Base-by-base conservation (phyloP, 805 yeast species). In the Candida glaebosa region DNA sequence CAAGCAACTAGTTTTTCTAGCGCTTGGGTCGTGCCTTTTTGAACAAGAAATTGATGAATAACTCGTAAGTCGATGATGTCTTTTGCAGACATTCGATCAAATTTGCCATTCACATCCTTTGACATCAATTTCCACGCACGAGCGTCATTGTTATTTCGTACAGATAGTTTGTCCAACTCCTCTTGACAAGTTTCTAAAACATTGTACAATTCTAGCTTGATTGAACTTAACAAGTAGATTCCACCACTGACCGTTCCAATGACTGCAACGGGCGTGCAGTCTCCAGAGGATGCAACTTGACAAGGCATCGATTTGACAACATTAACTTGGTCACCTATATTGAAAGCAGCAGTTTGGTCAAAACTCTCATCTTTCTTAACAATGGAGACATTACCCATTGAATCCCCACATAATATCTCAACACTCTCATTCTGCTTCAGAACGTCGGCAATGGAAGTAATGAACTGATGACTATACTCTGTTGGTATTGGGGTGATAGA, bases 171-270 rank as follows among this genome's bases (percentile, higher is more conserved):
- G 26, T 33, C 34, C 14, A 46, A 14, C 32, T 47, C 60, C 18
- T 49, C 46, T 18, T 38, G 39, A 40, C 60, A 55, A 14, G 37
- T 41, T 3, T 24, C 41, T 3, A 56, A 31, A 12, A 47, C 38
- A 1, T 24, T 8, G n/a, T 20, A 35, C 9, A 19, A 4, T 6
- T 22, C 39, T 3, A 15, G 8, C 3, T 5, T 12, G 20, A 40
- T 26, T 12, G 7, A 40, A 33, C 45, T 42, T 3, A 54, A 18
- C 4, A 19, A 26, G 36, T 58, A 58, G 3, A 62, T 43, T 3
- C 57, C 67, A 12, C 68, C 68, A 39, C 50, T 48, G 6, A 53
- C 54, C 1, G 67, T 61, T 12, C 67, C 68, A 18, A 62, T 26
- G 1, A 60, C 16, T 0, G 52, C 56, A 10, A 46, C 34, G 2